phyloP scores from a whole-genome alignment of 805 yeast genomes.

The Saccharomycopsis sp. region DNA sequence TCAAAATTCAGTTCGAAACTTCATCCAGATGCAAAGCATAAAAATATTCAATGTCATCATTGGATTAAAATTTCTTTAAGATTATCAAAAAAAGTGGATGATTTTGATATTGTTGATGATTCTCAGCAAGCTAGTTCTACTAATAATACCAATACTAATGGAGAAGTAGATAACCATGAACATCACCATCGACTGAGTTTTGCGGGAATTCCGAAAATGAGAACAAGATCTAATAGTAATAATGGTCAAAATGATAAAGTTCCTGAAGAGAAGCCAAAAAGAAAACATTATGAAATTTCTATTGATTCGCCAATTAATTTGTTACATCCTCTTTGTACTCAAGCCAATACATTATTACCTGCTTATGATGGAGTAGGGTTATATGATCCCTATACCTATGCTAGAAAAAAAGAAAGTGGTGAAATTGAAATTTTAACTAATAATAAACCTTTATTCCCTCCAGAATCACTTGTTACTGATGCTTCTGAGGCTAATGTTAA shows the following conservation, averaged over 20 bases:
- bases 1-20: conserved; percentile 41
- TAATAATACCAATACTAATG: not conserved
- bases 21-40: conserved; percentile 81
- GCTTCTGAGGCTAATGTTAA: not conserved
- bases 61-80: conserved; percentile 90
- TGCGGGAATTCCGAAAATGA: conserved; percentile 20
- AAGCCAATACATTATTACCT: conserved; percentile 69
- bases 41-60: conserved; percentile 79
- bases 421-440: conserved; percentile 15
- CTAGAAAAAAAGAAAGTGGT: conserved; percentile 11
- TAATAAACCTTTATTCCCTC: conserved; percentile 17
- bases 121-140: not conserved
- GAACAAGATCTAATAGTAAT: not conserved
- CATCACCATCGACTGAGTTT: conserved; percentile 7
- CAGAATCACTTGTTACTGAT: conserved; percentile 11
- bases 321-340: conserved; percentile 66
- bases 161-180: not conserved
- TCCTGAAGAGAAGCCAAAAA: conserved; percentile 20
- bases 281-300: conserved; percentile 88
- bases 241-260: not conserved
- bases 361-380: conserved; percentile 38
- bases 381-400: conserved; percentile 14
- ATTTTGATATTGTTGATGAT: conserved; percentile 13
- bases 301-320: conserved; percentile 92
- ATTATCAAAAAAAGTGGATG: conserved; percentile 55